Base-by-base conservation (phyloP, 139 green algal species). In the Micractinium sp. region DNA sequence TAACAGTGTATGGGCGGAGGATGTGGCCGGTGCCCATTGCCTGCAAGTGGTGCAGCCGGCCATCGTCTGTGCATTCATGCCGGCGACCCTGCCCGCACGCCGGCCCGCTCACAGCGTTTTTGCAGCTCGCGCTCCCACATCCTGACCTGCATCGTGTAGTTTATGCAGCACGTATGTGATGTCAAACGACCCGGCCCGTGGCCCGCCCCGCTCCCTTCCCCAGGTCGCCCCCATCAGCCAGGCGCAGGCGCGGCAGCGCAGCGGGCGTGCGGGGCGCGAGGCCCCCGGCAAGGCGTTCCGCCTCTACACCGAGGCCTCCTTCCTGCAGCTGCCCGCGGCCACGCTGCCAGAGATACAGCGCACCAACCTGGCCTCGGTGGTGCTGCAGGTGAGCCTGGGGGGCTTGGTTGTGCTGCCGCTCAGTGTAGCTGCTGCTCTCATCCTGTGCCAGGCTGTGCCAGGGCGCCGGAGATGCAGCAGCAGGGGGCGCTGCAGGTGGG, bases 291-390 rank as follows among this genome's bases (percentile, higher is more conserved):
- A 87, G 71, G 96, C 95, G 12, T 99, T 96, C 91, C 95, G 98
- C 25, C 93, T 99, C 81, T 99, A 97, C 95, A 98, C 96, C 0
- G 97, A 99, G 90, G 83, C 86, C 0, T 87, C 93, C n/a, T 98
- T 98, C 85, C 18, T 75, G 3, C 41, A 75, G 60, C 92, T 98
- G 90, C 63, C 88, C 2, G 23, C 91, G 33, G 92, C 93, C 76
- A 98, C 96, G 4, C 86, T 91, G 74, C 97, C 98, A 29, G 97
- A 99, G 93, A 98, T 99, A 74, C 93, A 92, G 84, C 93, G 97
- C 5, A 92, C 93, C 88, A 97, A 97, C 88, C 93, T 99, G 78
- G 91, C 90, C 3, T 87, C 89, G 27, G 93, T 95, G 81, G 93
- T 98, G 87, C 92, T 99, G 93, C 92, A 98, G 39, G 93, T 81